A percentile compares a stretch with the other conserved stretches of the same genome.
These are phyloP conservation scores for Mortierella sp. DNA, from an alignment of 371 early-diverging fungal genomes.

Conservation along the genomic window DNA sequence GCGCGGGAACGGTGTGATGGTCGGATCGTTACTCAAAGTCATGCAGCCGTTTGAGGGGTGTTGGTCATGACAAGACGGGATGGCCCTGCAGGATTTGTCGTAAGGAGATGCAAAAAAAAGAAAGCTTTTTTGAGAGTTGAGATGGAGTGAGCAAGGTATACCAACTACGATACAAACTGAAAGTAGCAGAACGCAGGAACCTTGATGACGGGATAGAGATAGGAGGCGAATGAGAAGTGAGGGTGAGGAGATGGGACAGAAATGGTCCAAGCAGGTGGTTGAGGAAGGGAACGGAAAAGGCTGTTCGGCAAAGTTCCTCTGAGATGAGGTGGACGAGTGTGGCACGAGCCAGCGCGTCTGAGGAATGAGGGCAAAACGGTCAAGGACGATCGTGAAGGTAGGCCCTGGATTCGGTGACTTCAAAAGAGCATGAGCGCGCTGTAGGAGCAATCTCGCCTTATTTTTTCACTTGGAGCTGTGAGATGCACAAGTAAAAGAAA, in stretches of 20 bases:
- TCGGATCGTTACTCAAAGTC: background rate
- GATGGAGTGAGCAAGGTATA: too few species aligned
- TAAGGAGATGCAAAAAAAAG: background rate
- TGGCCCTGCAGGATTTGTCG: background rate
- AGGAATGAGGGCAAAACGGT: background rate
- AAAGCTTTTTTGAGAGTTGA: background rate
- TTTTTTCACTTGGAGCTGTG: too few species aligned
- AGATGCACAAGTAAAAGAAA: too few species aligned
- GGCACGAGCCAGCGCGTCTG: background rate
- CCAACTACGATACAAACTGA: too few species aligned
- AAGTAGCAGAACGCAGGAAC: too few species aligned
- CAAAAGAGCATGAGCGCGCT: too few species aligned
- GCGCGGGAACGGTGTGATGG: background rate
- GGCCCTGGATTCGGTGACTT: too few species aligned
- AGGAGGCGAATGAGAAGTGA: too few species aligned
- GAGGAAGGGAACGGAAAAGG: background rate
- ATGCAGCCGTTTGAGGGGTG: slow-evolving; percentile 1
- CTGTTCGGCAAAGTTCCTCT: background rate
- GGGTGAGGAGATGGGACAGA: too few species aligned
- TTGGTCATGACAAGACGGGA: background rate
- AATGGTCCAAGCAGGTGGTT: too few species aligned
- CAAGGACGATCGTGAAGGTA: background rate
- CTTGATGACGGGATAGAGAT: too few species aligned
- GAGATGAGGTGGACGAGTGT: background rate
- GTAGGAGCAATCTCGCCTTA: too few species aligned